Evolutionary conservation across 2,329 filamentous ascomycete genomes (phyloP), one percentile per base, ranked within the genome.

Genomic region (Ceratocystis smalleyi): DNA sequence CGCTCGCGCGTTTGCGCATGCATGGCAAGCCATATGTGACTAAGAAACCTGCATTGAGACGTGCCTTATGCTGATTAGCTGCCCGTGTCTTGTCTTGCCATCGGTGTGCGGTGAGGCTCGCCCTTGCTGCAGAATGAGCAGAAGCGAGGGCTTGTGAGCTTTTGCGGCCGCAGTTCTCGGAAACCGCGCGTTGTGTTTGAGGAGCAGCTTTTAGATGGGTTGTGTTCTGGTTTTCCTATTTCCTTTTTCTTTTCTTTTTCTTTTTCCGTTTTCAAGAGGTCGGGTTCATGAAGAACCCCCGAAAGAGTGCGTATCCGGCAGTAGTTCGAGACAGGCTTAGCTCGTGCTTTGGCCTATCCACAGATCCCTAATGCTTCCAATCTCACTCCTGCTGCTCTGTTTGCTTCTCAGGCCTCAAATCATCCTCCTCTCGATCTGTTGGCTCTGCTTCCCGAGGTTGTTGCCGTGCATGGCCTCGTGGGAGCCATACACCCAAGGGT

Each of bases 401-500:
- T 7, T 7, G 22, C 51, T 57, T n/a, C 17, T 19, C 51, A 8
- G 24, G 12, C 24, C 27, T 30, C 12, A 32, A 30, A n/a, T 35
- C 24, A 17, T 35, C 24, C 17, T 19, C 27, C 6, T 57, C 10
- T 40, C 12, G 12, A 40, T 40, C 35, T 15, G 35, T 40, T 40
- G 3, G 35, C 35, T 40, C 35, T 40, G 35, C 35, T 15, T 40
- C 35, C 35, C 12, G 35, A 15, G 35, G 15, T n/a, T 55, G 35
- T n/a, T 61, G 43, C 27, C 61, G 45, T 12, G 63, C 70, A 59
- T 72, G 62, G 19, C 66, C 66, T 17, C 61, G 60, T 2, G 71
- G 69, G 67, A 79, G 67, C 81, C 81, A 85, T 0, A 68, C 70
- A 1, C 78, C 80, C 15, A 71, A 71, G 1, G 78, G 67, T 47